Percentiles rank a stretch among this genome's conserved stretches.
Conservation (phyloP, 306 rosid species). For the Coriaria nepalensis region DNA sequence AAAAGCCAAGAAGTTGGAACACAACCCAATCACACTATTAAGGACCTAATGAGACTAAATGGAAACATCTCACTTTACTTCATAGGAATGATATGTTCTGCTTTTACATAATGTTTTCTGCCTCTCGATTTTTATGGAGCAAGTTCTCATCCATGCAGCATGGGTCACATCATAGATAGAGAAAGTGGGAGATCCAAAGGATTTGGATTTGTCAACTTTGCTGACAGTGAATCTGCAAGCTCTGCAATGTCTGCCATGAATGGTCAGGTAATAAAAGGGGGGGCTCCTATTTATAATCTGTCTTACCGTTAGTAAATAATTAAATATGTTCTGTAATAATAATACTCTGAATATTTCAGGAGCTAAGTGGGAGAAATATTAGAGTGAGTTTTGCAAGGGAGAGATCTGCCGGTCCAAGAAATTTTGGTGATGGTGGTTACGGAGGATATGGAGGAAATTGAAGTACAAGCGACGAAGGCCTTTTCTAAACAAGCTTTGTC, state of each 20-base stretch:
- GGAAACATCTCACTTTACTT: too few species aligned
- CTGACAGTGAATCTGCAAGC: slow-evolving; percentile 27
- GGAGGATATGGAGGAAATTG: slow-evolving; percentile 26
- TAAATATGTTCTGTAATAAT: too few species aligned
- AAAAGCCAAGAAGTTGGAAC: too few species aligned
- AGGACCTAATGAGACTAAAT: too few species aligned
- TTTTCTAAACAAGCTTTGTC: too few species aligned
- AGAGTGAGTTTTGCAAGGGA: slow-evolving; percentile 56
- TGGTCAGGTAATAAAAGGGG: too few species aligned
- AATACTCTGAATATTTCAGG: slow-evolving; percentile 26
- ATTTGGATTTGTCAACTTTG: slow-evolving; percentile 54
- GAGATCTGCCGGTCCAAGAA: slow-evolving; percentile 25
- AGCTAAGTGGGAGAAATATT: slow-evolving; percentile 44
- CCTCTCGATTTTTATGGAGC: slow-evolving; percentile 8
- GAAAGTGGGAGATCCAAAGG: slow-evolving; percentile 66
- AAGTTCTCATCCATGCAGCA: slow-evolving; percentile 33
- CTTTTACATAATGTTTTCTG: slow-evolving; percentile 1
- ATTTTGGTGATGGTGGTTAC: slow-evolving; percentile 16
- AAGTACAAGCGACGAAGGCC: too few species aligned
- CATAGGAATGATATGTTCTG: too few species aligned
- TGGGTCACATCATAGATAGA: slow-evolving; percentile 54
- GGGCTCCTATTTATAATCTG: too few species aligned
- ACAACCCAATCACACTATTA: too few species aligned
- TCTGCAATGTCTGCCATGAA: slow-evolving; percentile 61
- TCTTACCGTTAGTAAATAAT: too few species aligned